Evolutionary conservation across 495 filamentous ascomycete genomes (phyloP), one percentile per base, ranked within the genome.

Genomic region (Penicillium paxilli): DNA sequence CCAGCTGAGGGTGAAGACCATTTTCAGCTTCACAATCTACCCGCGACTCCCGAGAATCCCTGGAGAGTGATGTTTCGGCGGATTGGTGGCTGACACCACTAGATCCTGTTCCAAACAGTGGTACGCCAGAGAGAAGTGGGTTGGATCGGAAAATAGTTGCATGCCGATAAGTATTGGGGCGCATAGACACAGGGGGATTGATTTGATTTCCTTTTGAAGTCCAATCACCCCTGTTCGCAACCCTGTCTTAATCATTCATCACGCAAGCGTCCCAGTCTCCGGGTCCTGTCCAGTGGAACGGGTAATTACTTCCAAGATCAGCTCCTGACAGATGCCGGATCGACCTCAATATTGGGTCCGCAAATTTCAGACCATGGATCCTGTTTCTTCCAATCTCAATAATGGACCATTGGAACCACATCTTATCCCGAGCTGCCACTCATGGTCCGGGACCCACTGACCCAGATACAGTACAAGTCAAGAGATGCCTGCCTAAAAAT

Each of bases 271-370:
- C 17, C 12, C n/a, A 45, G 25, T 12, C 28, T 47, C 44, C 30
- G 2, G n/a, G 12, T n/a, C 14, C n/a, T 38, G n/a, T 16, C 35
- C 17, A 5, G 3, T 44, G 5, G 5, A 20, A 19, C 7, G 5
- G 41, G 21, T 35, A 53, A 22, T 21, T 25, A 28, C 26, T 17
- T 23, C 19, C 28, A 37, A 32, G 51, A 40, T 45, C 22, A 14
- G 40, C 40, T 23, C 37, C 28, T 53, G 44, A 25, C 49, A 55
- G 28, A 33, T 59, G 49, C 53, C 38, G 51, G 40, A 49, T 52
- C 51, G 40, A 22, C 45, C 53, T 58, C 55, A 62, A 58, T 58
- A 50, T 52, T 58, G 45, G 55, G 48, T 26, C 38, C 46, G n/a
- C 52, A 26, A 20, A 51, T 19, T 46, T 53, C 51, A 47, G 35